Evolutionary conservation across 139 green algal species (phyloP).

Genomic region (Chlorella vulgaris): DNA sequence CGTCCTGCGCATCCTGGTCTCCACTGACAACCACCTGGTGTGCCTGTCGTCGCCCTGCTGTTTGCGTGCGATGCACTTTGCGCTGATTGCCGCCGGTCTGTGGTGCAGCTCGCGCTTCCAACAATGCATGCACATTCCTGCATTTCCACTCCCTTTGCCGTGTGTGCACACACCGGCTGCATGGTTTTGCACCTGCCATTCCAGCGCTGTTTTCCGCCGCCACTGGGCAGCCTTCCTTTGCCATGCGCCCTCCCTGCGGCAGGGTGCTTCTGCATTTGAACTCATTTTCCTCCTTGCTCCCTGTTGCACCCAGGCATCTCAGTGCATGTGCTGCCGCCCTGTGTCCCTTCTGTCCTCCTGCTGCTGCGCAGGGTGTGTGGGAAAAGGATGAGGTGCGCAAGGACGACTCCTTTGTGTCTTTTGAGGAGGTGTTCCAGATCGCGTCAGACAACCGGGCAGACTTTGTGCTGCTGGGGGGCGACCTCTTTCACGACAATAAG

Average conservation of each 20-base stretch:
- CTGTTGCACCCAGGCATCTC: no score
- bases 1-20: conserved; percentile 84
- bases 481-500: conserved; percentile 99
- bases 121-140: background rate
- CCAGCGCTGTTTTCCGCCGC: no score
- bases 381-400: conserved; percentile 93
- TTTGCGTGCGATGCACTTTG: no score
- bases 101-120: background rate
- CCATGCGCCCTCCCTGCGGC: no score
- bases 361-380: conserved; percentile 81
- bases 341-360: no score
- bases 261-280: no score
- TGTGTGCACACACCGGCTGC: no score
- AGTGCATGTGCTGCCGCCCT: no score
- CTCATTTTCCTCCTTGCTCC: no score
- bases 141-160: no score
- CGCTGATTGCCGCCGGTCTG: background rate
- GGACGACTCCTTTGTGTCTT: conserved; percentile 93
- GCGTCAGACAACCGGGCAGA: conserved; percentile 72
- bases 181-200: no score
- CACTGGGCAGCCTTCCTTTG: no score
- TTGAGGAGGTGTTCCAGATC: conserved; percentile 89
- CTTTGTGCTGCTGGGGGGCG: conserved; percentile 92
- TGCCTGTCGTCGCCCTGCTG: background rate
- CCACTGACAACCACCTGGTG: conserved; percentile 97